phyloP scores from a whole-genome alignment of 2,329 filamentous ascomycete genomes.

The Pseudocercospora macadamiae region DNA sequence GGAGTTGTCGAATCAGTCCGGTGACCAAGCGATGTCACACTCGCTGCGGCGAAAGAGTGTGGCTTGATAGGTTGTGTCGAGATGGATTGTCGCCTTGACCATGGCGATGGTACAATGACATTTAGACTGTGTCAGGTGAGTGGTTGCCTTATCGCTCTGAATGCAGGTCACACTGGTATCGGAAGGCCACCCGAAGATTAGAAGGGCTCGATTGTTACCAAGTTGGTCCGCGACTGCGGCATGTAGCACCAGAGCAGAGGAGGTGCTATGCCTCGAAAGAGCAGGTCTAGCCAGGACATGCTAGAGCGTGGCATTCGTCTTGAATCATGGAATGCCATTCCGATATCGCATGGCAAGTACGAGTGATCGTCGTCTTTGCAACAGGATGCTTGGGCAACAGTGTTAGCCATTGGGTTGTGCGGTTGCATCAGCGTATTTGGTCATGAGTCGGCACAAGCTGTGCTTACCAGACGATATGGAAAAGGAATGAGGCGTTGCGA shows the following conservation, averaged over 20 bases:
- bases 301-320: too few species aligned
- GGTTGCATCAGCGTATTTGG: background rate
- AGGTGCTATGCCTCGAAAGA: background rate
- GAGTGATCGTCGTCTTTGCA: too few species aligned
- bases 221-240: background rate
- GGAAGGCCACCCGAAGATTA: background rate
- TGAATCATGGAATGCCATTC: background rate
- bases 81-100: background rate
- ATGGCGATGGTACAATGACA: constrained; percentile 7
- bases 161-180: constrained; percentile 6
- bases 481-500: too few species aligned
- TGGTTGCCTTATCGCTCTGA: constrained; percentile 5
- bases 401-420: too few species aligned
- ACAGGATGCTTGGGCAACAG: too few species aligned
- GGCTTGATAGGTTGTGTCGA: background rate
- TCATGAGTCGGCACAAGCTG: too few species aligned
- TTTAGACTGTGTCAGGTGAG: constrained; percentile 9
- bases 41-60: background rate
- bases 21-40: constrained; percentile 7
- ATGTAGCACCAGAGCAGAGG: background rate
- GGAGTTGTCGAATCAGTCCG: background rate
- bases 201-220: background rate
- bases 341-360: background rate
- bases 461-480: too few species aligned
- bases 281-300: background rate